These are phyloP conservation scores for Cystobasidiaceae sp. DNA, from an alignment of 1,284 basidiomycete species.

Conservation along the genomic window DNA sequence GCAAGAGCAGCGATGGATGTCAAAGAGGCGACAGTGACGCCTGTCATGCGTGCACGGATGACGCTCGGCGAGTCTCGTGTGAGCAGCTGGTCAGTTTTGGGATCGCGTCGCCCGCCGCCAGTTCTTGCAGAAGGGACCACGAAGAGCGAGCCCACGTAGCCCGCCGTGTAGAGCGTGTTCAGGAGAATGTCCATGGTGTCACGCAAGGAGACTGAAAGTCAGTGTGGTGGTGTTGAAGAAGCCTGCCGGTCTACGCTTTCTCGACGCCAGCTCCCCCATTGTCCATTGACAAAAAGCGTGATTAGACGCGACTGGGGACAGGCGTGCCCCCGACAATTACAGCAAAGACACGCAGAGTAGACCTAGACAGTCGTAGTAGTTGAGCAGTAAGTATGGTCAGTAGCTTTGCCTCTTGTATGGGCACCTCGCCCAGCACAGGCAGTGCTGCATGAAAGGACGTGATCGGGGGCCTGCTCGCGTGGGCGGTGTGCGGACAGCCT, in stretches of 20 bases:
- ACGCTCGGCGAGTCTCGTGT: conserved; percentile 69
- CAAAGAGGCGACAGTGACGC: conserved; percentile 57
- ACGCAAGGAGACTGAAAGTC: neutral
- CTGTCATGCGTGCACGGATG: conserved; percentile 61
- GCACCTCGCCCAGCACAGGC: no score
- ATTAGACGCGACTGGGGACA: neutral
- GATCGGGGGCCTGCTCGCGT: no score
- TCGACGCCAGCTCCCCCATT: no score
- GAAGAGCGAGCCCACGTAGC: conserved; percentile 64
- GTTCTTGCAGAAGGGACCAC: conserved; percentile 57
- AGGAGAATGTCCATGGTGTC: conserved; percentile 47
- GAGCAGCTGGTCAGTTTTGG: conserved; percentile 45
- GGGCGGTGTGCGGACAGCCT: no score
- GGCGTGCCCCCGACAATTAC: neutral
- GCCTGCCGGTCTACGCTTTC: neutral
- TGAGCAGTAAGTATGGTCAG: no score
- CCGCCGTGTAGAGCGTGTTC: conserved; percentile 52
- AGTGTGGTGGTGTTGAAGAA: neutral
- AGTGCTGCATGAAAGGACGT: no score
- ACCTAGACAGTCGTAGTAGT: no score
- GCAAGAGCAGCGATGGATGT: conserved; percentile 53
- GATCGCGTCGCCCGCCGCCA: conserved; percentile 41
- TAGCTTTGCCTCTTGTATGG: no score
- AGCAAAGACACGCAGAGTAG: no score
- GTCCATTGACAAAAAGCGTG: neutral